Percentiles rank a stretch among this genome's conserved stretches.
Conservation (phyloP, 148 eudicot species). For the Drosera capensis region DNA sequence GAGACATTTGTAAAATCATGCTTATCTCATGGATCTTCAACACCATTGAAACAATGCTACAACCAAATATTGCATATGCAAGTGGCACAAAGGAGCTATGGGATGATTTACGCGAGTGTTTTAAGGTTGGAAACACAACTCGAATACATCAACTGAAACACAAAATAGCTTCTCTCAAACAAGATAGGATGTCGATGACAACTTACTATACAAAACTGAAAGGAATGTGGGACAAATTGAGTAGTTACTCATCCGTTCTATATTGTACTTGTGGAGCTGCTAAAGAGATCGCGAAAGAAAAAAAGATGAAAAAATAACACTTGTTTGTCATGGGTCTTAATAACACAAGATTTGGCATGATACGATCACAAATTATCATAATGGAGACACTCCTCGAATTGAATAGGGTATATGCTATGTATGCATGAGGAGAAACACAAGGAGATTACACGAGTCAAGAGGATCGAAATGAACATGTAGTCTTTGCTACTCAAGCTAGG, state of each 20-base stretch:
- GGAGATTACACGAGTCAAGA: no score
- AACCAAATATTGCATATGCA: neutral
- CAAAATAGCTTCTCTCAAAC: neutral
- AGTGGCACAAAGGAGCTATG: neutral
- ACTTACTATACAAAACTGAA: neutral
- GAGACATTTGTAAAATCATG: neutral
- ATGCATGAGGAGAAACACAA: no score
- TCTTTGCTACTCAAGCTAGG: no score
- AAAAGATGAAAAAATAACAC: no score
- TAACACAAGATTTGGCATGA: neutral
- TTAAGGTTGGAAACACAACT: neutral
- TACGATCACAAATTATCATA: no score
- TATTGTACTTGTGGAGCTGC: neutral
- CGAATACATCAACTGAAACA: neutral
- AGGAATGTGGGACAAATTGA: neutral
- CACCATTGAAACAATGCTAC: neutral
- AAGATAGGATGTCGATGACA: neutral
- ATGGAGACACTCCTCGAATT: no score
- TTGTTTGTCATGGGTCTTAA: neutral
- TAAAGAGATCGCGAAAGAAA: neutral
- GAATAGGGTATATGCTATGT: no score
- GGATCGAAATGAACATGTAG: no score
- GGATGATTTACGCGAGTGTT: neutral
- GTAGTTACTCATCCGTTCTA: neutral
- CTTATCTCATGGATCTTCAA: neutral